Evolutionary conservation across 2,329 filamentous ascomycete genomes (phyloP).

Genomic region (Xylaria sp.): DNA sequence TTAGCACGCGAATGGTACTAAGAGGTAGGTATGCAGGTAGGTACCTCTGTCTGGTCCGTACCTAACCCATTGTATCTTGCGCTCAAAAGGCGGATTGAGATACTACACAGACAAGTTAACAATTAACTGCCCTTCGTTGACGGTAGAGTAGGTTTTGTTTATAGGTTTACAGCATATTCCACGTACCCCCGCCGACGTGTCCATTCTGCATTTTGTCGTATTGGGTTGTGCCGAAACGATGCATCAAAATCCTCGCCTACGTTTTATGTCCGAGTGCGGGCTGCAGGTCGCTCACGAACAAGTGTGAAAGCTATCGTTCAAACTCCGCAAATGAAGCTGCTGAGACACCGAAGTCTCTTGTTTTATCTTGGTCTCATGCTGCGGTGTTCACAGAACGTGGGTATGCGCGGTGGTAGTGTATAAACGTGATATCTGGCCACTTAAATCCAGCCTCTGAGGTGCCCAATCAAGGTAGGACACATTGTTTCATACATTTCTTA

Average conservation of each 20-base stretch:
- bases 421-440: conserved; percentile 3
- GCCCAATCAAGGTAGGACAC: conserved; percentile 31
- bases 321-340: background rate
- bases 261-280: background rate
- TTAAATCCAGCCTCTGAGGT: background rate
- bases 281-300: background rate
- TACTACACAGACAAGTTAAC: background rate
- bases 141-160: background rate
- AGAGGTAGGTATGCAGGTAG: too few relatives aligned
- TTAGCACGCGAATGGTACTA: background rate
- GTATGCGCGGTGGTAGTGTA: conserved; percentile 11
- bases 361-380: background rate
- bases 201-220: background rate
- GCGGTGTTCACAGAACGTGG: too few relatives aligned
- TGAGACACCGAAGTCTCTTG: background rate
- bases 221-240: background rate
- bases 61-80: conserved; percentile 1
- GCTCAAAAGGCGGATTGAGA: background rate
- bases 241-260: too few relatives aligned
- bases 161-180: too few relatives aligned
- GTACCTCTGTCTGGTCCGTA: background rate
- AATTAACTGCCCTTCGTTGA: background rate
- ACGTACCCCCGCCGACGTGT: too few relatives aligned
- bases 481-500: conserved; percentile 21
- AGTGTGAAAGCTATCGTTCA: background rate